Base-by-base conservation (phyloP, 164 flowering plant species). In the Akebia trifoliata region DNA sequence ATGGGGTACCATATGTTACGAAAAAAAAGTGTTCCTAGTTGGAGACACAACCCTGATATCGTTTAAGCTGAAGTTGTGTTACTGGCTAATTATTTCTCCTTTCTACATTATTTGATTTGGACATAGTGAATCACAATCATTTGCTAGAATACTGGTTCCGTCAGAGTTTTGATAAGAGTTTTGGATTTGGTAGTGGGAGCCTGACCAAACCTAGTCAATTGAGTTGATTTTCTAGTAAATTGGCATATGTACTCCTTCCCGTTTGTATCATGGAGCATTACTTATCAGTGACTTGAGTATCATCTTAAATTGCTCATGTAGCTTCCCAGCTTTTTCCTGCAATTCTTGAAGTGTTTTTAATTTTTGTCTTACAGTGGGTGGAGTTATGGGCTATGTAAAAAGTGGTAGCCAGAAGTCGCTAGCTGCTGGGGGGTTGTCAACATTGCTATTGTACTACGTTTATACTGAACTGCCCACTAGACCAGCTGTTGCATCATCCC, bases 341-440 rank as follows among this genome's bases (percentile, higher is more conserved):
- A 20, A 54, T 35, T 26, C 2, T 1, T 28, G n/a, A 35, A 31
- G 39, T 25, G 3, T 17, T 42, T 44, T 29, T 52, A 38, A 21
- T 64, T 61, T 21, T 24, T 54, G 17, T 65, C 50, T 46, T 58
- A 44, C 79, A 85, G 84, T 75, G 25, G 98, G 98, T 52, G 98
- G 98, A n/a, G 51, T 83, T n/a, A 82, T 85, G 82, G 98, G 98
- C 39, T 92, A 69, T 50, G 1, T 89, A 43, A 92, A 92, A 70
- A 78, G 91, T 63, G 96, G 98, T 18, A 92, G 98, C 81, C 78
- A 74, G 74, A 89, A 82, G 60, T 92, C 98, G 3, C 67, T 89
- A 40, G 63, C 81, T 31, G 81, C 96, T 8, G 96, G 96, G 26
- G 95, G 92, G 34, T 15, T 84, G 20, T 86, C 96, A 8, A 84